A percentile compares a stretch with the other conserved stretches of the same genome.
Evolutionary conservation across 2,329 filamentous ascomycete species (phyloP).

Genomic region (Aspergillus sergii): DNA sequence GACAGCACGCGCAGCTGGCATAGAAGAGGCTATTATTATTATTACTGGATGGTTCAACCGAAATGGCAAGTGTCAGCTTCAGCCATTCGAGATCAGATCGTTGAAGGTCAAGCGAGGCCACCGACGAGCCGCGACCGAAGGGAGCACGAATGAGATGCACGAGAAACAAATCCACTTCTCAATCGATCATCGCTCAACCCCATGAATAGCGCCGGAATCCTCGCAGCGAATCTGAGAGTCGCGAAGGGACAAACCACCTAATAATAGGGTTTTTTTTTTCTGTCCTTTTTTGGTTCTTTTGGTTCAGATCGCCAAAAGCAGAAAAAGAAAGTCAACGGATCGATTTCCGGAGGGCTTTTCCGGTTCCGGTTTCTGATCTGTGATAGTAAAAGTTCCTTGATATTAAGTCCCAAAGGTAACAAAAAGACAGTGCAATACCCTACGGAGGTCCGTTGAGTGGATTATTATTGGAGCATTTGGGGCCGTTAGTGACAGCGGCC

Average conservation of each 20-base stretch:
- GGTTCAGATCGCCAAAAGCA: background rate
- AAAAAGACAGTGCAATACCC: background rate
- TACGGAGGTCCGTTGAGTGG: conserved; percentile 2
- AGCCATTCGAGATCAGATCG: background rate
- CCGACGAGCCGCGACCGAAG: conserved; percentile 1
- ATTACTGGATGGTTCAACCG: background rate
- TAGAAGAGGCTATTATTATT: background rate
- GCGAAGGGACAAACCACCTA: background rate
- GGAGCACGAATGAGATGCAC: background rate
- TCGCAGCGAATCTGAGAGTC: conserved; percentile 1
- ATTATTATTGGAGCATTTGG: conserved; percentile 1
- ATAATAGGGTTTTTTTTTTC: background rate
- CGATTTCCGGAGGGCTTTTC: background rate
- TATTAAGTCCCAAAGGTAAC: background rate
- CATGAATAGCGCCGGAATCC: background rate
- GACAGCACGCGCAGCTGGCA: background rate
- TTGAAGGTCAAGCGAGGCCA: conserved; percentile 1
- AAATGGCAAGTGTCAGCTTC: background rate
- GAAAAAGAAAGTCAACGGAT: background rate
- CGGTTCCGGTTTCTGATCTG: background rate
- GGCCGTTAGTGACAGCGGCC: conserved; percentile 1
- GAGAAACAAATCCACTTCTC: conserved; percentile 3
- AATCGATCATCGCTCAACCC: background rate
- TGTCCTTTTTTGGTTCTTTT: background rate
- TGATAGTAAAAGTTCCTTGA: background rate